Conservation (phyloP, 2,329 filamentous ascomycete species). For the Calonectria pauciramosa region DNA sequence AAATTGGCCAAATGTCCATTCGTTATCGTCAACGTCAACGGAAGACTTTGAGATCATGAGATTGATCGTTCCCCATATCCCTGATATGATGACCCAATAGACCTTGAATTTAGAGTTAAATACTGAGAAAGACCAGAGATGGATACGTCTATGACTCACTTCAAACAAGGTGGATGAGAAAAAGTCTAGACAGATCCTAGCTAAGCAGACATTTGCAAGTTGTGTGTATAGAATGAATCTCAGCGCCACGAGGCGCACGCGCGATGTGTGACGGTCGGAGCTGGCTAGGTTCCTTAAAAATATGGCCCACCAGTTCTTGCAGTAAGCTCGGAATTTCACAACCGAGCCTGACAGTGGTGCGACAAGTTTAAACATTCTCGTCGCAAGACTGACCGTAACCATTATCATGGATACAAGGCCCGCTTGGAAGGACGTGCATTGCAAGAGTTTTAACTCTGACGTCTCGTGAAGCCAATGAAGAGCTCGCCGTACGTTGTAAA, state of each 20-base stretch:
- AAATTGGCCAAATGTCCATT: slow-evolving; percentile 23
- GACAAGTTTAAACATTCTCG: background rate
- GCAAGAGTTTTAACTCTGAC: background rate
- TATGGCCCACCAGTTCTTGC: background rate
- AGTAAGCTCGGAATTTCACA: background rate
- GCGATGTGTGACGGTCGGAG: background rate
- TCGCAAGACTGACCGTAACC: background rate
- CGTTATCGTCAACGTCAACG: background rate
- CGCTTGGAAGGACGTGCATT: background rate
- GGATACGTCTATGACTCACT: background rate
- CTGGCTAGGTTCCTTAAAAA: background rate
- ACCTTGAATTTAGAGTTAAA: background rate
- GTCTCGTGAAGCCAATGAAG: background rate
- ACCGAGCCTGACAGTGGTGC: background rate
- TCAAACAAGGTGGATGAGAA: background rate
- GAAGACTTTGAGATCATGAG: background rate
- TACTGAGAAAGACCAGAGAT: too few relatives aligned
- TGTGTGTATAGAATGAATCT: background rate
- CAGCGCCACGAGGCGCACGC: background rate
- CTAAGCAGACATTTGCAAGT: background rate
- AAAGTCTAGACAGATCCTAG: background rate
- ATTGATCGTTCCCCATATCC: background rate
- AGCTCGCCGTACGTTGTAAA: background rate
- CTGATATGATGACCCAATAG: background rate
- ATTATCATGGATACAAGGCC: background rate